Evolutionary conservation across 371 early-diverging fungal species (phyloP).

Genomic region (Syncephalastrum monosporum): DNA sequence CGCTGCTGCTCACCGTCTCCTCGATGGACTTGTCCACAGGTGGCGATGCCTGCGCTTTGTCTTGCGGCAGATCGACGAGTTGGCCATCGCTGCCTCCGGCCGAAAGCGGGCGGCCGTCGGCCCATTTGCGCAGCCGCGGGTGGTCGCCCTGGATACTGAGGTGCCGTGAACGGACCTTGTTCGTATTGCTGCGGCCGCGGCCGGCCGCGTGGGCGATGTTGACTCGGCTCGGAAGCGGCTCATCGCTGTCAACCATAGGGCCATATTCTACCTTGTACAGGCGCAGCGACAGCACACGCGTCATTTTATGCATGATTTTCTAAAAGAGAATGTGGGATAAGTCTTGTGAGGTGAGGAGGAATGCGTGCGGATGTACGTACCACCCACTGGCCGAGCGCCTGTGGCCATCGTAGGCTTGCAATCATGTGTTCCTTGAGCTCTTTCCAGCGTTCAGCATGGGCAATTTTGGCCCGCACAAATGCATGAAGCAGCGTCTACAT

Average conservation of each 20-base stretch:
- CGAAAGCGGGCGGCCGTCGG: constrained; percentile 22
- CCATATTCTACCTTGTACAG: constrained; percentile 52
- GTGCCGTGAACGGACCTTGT: constrained; percentile 30
- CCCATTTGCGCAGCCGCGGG: constrained; percentile 12
- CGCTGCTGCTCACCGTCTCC: constrained; percentile 8
- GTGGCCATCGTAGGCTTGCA: constrained; percentile 47
- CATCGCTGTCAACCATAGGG: constrained; percentile 9
- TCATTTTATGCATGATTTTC: constrained; percentile 59
- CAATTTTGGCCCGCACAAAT: constrained; percentile 53
- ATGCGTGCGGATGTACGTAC: constrained; percentile 26
- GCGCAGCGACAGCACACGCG: constrained; percentile 46
- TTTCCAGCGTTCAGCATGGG: constrained; percentile 49
- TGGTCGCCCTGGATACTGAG: constrained; percentile 30
- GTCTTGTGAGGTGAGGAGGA: no score
- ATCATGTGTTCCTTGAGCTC: constrained; percentile 46
- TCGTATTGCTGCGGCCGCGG: constrained; percentile 10
- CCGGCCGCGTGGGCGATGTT: constrained; percentile 1
- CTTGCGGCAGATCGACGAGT: constrained; percentile 15
- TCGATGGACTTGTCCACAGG: neutral
- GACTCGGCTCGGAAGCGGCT: constrained; percentile 17
- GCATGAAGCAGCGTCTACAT: constrained; percentile 56
- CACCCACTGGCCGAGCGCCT: constrained; percentile 59
- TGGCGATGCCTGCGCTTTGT: constrained; percentile 1
- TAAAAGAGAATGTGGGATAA: constrained; percentile 9
- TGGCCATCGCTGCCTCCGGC: constrained; percentile 30